These are phyloP conservation scores for Xylariaceae sp. DNA, from an alignment of 2,329 filamentous ascomycete genomes.

Conservation along the genomic window DNA sequence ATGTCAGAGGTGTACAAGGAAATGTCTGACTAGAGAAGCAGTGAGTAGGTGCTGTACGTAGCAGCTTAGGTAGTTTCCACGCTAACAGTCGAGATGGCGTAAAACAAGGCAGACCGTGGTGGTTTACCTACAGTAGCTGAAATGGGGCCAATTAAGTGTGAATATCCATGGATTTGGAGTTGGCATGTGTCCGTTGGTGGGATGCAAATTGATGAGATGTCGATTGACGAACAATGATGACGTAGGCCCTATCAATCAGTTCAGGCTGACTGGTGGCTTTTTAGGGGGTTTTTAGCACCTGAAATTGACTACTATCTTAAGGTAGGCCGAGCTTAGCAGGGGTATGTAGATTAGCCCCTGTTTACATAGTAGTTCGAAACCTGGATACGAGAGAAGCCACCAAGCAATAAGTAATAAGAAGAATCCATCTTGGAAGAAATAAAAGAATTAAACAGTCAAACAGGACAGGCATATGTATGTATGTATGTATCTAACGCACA, in stretches of 20 bases:
- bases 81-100: not conserved
- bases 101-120: not conserved
- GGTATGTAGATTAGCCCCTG: slow-evolving; percentile 9
- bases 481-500: not conserved
- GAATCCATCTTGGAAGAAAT: not conserved
- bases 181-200: slow-evolving; percentile 23
- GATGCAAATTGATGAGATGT: slow-evolving; percentile 16
- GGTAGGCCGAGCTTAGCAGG: slow-evolving; percentile 9
- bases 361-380: slow-evolving; percentile 25
- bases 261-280: slow-evolving; percentile 3
- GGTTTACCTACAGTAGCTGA: not conserved
- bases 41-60: no score
- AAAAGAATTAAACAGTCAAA: no score
- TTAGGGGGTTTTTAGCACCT: slow-evolving; percentile 5
- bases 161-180: slow-evolving; percentile 13
- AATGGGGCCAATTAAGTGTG: slow-evolving; percentile 1
- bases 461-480: not conserved
- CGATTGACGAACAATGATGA: slow-evolving; percentile 29
- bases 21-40: no score
- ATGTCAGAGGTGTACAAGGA: no score
- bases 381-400: slow-evolving; percentile 25
- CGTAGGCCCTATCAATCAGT: slow-evolving; percentile 22
- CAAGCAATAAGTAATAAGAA: slow-evolving; percentile 1
- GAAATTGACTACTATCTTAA: slow-evolving; percentile 17
- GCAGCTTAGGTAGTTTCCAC: no score